Conservation (phyloP, 2,329 filamentous ascomycete genomes). For the Ilyonectria mors-panacis region DNA sequence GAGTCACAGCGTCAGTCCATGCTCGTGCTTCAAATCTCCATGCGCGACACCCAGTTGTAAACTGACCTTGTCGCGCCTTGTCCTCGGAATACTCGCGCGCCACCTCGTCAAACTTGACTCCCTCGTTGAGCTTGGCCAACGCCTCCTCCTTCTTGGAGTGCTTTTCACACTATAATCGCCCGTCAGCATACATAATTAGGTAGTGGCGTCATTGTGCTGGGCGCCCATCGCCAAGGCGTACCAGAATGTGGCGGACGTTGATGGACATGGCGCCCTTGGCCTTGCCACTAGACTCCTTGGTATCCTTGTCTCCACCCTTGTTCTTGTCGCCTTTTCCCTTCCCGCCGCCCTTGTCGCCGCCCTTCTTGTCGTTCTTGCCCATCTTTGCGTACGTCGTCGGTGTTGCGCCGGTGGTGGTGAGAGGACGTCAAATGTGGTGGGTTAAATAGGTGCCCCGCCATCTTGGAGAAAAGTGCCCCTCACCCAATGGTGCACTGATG, state of each 20-base stretch:
- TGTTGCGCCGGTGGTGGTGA: conserved; percentile 17
- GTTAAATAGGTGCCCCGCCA: conserved; percentile 23
- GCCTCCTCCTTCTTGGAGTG: conserved; percentile 85
- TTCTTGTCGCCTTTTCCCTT: conserved; percentile 44
- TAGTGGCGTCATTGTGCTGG: conserved; percentile 27
- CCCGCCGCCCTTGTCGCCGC: conserved; percentile 45
- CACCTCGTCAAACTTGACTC: conserved; percentile 82
- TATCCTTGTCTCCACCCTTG: conserved; percentile 48
- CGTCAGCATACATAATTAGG: conserved; percentile 24
- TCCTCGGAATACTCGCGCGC: conserved; percentile 82
- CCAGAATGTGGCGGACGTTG: conserved; percentile 81
- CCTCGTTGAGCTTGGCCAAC: conserved; percentile 75
- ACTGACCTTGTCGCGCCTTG: conserved; percentile 76
- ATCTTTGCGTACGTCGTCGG: conserved; percentile 40
- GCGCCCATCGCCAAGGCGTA: conserved; percentile 44
- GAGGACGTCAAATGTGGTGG: conserved; percentile 12
- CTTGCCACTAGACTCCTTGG: conserved; percentile 54
- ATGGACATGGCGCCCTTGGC: conserved; percentile 75
- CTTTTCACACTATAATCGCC: conserved; percentile 73
- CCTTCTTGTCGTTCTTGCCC: conserved; percentile 60
- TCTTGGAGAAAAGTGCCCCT: conserved; percentile 22
- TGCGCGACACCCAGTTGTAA: background rate
- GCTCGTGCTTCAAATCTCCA: background rate
- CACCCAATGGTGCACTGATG: conserved; percentile 6
- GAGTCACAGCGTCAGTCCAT: conserved; percentile 20